Base-by-base conservation (phyloP, 345 rosid species). In the Camelina sativa region DNA sequence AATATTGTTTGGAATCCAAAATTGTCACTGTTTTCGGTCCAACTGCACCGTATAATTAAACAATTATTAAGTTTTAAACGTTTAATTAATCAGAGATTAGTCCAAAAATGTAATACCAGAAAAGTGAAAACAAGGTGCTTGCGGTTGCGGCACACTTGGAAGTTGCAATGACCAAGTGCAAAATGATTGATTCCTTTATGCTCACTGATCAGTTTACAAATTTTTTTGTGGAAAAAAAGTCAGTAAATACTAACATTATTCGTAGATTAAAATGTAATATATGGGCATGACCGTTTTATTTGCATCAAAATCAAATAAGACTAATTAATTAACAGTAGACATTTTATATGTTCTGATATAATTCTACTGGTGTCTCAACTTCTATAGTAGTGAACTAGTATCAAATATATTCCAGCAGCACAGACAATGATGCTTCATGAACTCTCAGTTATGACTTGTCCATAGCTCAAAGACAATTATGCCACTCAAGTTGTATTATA, bases 371-470 rank as follows among this genome's bases (percentile, higher is more conserved):
- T 3, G 12, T 19, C 32, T 71, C 28, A 48, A 37, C 12, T 37
- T 56, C 15, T 16, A 55, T 41, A 52, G 32, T 44, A 47, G 41
- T 34, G 50, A 65, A 65, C 65, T 22, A 30, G 17, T n/a, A 22
- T 40, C 28, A 46, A 37, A 52, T 13, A 52, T 30, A 19, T 60
- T 20, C 54, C 59, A 57, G 25, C 38, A 32, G 17, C 38, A 32
- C 15, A 52, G 55, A 78, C 43, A 72, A 61, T 8, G 81, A 67
- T 78, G 73, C 58, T 60, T 78, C 73, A 71, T 71, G 34, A 65
- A 40, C 32, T 37, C 19, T 65, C 67, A 65, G 40, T 63, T 38
- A 47, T 71, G 66, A 69, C 35, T 62, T 40, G 67, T 65, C 76
- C 48, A 66, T 23, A 32, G 58, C 72, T 37, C 8, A 52, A 65